Evolutionary conservation across 139 green algal genomes (phyloP).

Genomic region (Ostreobium quekettii): DNA sequence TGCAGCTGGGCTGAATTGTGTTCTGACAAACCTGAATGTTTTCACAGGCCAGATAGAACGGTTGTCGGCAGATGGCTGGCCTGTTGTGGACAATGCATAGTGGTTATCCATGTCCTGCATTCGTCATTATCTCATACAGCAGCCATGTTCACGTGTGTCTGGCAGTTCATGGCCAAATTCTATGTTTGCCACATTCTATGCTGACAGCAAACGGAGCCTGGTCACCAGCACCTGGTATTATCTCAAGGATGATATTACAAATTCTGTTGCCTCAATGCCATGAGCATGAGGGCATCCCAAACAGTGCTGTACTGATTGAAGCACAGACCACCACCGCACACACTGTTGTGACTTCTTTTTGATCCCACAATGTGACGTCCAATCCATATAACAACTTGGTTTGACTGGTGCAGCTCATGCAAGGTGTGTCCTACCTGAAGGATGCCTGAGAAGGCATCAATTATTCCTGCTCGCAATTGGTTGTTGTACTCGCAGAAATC

Average conservation of each 20-base stretch:
- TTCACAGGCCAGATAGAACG: no score
- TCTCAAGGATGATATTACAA: constrained; percentile 2
- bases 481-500: constrained; percentile 91
- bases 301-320: not conserved
- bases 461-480: constrained; percentile 75
- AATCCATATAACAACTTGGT: constrained; percentile 22
- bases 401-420: constrained; percentile 34
- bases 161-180: no score
- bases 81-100: no score
- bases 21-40: no score
- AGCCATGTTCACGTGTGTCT: no score
- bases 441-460: constrained; percentile 91
- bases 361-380: constrained; percentile 13
- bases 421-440: constrained; percentile 37
- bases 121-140: no score
- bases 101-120: no score
- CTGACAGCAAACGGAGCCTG: no score
- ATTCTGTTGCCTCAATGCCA: not conserved
- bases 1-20: no score
- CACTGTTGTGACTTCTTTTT: not conserved
- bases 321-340: not conserved
- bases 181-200: no score
- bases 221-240: no score
- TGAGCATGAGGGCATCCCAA: not conserved
- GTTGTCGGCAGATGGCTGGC: no score